A percentile compares a stretch with the other conserved stretches of the same genome.
Conservation (phyloP, 306 rosid species). For the Acmispon strigosus region DNA sequence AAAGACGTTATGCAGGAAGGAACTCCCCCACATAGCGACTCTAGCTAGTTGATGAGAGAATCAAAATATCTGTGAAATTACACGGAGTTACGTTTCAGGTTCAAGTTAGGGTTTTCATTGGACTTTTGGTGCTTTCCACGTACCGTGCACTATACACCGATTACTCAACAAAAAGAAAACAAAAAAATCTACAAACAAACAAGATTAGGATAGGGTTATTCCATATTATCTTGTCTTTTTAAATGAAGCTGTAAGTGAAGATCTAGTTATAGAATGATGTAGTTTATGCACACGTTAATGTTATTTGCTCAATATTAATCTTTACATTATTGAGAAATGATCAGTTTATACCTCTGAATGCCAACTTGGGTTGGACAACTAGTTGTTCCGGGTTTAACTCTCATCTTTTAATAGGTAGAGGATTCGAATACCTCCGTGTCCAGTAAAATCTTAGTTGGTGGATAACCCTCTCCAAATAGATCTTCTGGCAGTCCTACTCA, state of each 20-base stretch:
- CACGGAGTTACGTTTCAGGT: neutral
- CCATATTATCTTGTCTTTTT: neutral
- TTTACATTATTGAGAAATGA: too few relatives aligned
- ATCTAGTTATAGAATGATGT: neutral
- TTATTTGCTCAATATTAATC: too few relatives aligned
- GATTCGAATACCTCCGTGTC: too few relatives aligned
- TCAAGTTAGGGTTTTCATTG: constrained; percentile 9
- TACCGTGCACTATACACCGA: constrained; percentile 9
- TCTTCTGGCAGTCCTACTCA: too few relatives aligned
- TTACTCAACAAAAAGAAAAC: neutral
- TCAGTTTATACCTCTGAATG: too few relatives aligned
- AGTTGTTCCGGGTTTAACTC: too few relatives aligned
- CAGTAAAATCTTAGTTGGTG: too few relatives aligned
- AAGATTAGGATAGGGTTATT: neutral
- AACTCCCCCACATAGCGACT: neutral
- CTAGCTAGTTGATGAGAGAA: neutral
- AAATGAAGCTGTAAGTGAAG: neutral
- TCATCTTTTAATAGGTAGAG: too few relatives aligned
- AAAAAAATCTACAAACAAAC: neutral
- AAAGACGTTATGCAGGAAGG: neutral
- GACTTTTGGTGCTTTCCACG: constrained; percentile 35
- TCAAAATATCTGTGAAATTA: neutral
- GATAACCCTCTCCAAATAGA: too few relatives aligned
- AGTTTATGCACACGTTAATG: too few relatives aligned
- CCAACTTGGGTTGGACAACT: too few relatives aligned